Evolutionary conservation across 2,329 filamentous ascomycete genomes (phyloP).

Genomic region (Colletotrichum costaricense): DNA sequence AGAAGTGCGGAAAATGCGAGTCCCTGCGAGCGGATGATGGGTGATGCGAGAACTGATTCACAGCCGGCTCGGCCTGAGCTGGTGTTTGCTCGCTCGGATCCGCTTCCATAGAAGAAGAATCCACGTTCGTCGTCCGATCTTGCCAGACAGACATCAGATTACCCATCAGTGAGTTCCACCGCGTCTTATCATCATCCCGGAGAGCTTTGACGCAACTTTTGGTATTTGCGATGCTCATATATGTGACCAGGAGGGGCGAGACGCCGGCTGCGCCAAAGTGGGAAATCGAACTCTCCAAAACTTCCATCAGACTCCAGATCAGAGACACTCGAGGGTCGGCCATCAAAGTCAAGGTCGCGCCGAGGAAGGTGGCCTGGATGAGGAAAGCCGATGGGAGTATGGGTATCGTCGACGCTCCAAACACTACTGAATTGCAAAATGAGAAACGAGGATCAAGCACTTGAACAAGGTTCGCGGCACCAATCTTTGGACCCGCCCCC

Average conservation of each 20-base stretch:
- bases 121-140: conserved; percentile 16
- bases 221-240: conserved; percentile 50
- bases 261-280: conserved; percentile 47
- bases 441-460: conserved; percentile 48
- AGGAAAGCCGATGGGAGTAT: conserved; percentile 49
- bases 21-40: conserved; percentile 11
- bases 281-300: conserved; percentile 43
- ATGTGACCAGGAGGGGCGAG: conserved; percentile 47
- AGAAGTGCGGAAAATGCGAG: conserved; percentile 15
- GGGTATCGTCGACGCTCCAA: conserved; percentile 46
- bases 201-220: conserved; percentile 45
- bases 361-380: conserved; percentile 51
- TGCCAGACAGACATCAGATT: conserved; percentile 44
- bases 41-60: conserved; percentile 11
- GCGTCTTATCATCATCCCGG: conserved; percentile 46
- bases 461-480: conserved; percentile 45
- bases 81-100: conserved; percentile 36
- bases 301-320: conserved; percentile 49
- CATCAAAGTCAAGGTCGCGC: conserved; percentile 47
- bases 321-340: conserved; percentile 48
- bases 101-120: conserved; percentile 34
- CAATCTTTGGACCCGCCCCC: conserved; percentile 29
- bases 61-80: conserved; percentile 11
- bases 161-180: conserved; percentile 44
- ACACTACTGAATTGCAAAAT: conserved; percentile 53